Evolutionary conservation across 1,284 basidiomycete genomes (phyloP).

Genomic region (Mycosarcoma mackinlayi): DNA sequence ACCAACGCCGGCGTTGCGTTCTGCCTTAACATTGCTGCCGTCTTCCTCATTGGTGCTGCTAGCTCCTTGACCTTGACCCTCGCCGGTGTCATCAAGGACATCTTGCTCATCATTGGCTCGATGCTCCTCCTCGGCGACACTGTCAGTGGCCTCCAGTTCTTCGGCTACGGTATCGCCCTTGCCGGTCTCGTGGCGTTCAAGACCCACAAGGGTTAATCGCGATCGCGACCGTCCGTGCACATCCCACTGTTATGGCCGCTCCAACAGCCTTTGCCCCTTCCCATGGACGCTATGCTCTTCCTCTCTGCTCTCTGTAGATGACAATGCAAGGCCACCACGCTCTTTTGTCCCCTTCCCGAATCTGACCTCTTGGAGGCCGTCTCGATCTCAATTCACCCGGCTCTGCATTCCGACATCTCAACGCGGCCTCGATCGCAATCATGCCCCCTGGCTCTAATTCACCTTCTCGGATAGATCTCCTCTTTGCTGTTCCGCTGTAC

Average conservation of each 20-base stretch:
- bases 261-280: neutral
- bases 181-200: constrained; percentile 83
- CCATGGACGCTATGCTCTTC: constrained; percentile 17
- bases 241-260: neutral
- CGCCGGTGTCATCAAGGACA: constrained; percentile 93
- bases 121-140: constrained; percentile 83
- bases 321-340: constrained; percentile 2
- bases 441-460: constrained; percentile 8
- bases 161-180: constrained; percentile 88
- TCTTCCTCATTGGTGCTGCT: constrained; percentile 90
- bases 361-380: neutral
- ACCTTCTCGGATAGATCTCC: constrained; percentile 28
- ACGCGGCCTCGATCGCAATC: constrained; percentile 1
- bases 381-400: neutral
- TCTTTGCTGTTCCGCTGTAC: constrained; percentile 27
- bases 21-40: constrained; percentile 89
- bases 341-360: constrained; percentile 12
- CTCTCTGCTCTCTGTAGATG: constrained; percentile 2
- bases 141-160: constrained; percentile 84
- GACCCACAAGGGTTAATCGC: constrained; percentile 75
- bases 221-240: neutral
- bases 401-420: constrained; percentile 3
- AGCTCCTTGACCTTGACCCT: constrained; percentile 90
- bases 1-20: constrained; percentile 90
- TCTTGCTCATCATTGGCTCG: constrained; percentile 88